Conservation (phyloP, 129 eudicot genomes). For the Scalesia atractyloides region DNA sequence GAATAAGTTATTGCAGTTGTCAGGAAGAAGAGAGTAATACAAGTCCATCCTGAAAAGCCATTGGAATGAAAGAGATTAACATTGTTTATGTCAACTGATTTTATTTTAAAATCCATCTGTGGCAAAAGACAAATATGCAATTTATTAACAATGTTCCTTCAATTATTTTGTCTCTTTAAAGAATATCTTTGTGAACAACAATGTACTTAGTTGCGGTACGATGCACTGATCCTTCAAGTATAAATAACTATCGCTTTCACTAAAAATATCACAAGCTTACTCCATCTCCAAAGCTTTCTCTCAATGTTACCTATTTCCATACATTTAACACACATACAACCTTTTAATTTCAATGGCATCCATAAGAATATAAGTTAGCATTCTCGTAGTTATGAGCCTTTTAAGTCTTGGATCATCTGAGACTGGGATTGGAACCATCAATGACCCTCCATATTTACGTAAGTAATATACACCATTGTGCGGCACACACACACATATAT, state of each 20-base stretch:
- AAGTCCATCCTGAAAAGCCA: no score
- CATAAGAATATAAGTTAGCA: slow-evolving; percentile 1
- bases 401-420: slow-evolving; percentile 20
- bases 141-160: not conserved
- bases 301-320: not conserved
- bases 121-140: slow-evolving; percentile 1
- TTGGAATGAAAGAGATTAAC: no score
- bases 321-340: not conserved
- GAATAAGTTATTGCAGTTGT: no score
- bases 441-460: slow-evolving; percentile 32
- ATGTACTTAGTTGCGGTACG: slow-evolving; percentile 11
- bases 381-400: slow-evolving; percentile 19
- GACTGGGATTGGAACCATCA: slow-evolving; percentile 33
- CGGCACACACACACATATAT: not conserved
- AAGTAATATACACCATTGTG: not conserved
- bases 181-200: slow-evolving; percentile 23
- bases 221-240: not conserved
- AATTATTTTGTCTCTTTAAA: not conserved
- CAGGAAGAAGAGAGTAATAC: no score
- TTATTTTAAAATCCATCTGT: not conserved
- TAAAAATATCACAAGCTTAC: slow-evolving; percentile 15
- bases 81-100: no score
- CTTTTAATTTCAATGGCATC: slow-evolving; percentile 7
- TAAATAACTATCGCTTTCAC: slow-evolving; percentile 19
- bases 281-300: not conserved